A percentile compares a stretch with the other conserved stretches of the same genome.
phyloP scores from a whole-genome alignment of 192 early-diverging fungal genomes.

The Chytriomyces sp. region DNA sequence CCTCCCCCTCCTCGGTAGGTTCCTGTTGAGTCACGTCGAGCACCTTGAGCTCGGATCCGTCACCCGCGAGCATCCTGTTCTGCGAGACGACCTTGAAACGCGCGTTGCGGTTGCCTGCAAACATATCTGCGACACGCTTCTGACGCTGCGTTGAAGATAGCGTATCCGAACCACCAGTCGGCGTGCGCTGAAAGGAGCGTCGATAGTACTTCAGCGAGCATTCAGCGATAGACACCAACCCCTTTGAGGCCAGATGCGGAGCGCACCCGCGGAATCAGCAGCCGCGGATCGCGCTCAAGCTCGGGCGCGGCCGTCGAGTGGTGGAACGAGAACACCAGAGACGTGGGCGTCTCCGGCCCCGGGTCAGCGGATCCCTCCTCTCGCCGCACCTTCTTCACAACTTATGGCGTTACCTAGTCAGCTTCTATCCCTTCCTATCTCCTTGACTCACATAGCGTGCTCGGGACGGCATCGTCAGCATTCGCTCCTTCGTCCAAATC shows the following conservation, averaged over 20 bases:
- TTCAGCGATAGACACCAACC: background rate
- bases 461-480: background rate
- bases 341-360: background rate
- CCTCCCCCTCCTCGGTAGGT: background rate
- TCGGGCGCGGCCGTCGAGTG: slow-evolving; percentile 3
- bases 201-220: background rate
- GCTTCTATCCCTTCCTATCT: background rate
- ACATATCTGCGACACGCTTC: background rate
- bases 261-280: slow-evolving; percentile 10
- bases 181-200: background rate
- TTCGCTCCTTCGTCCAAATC: background rate
- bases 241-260: background rate
- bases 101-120: background rate
- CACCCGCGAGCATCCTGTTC: background rate
- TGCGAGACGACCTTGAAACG: slow-evolving; percentile 21
- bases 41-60: slow-evolving; percentile 17
- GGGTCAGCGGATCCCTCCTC: background rate
- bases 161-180: background rate
- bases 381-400: background rate
- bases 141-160: background rate
- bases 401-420: background rate
- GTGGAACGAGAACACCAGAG: slow-evolving; percentile 9
- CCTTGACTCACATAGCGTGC: background rate
- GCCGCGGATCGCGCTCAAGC: background rate
- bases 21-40: slow-evolving; percentile 1